Percentiles rank a stretch among this genome's conserved stretches.
phyloP scores from a whole-genome alignment of 1,284 basidiomycete genomes.

The Moniliella sp. region DNA sequence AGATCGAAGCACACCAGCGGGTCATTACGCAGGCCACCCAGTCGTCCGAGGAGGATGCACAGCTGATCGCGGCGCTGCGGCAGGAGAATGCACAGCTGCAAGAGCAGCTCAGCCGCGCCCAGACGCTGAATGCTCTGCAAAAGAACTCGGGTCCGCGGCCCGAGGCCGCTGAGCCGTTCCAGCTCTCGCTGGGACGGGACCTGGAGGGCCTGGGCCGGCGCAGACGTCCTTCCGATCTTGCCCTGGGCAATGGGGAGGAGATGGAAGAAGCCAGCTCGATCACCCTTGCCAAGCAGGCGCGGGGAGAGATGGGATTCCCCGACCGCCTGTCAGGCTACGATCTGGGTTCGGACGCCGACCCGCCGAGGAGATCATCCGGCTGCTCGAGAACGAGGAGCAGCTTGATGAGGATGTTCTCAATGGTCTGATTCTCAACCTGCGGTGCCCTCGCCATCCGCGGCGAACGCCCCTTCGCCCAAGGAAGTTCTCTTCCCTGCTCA shows the following conservation, averaged over 20 bases:
- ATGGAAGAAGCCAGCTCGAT: slow-evolving; percentile 56
- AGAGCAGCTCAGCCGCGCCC: slow-evolving; percentile 82
- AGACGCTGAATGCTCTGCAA: slow-evolving; percentile 40
- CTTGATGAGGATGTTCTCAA: slow-evolving; percentile 84
- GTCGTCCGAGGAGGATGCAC: slow-evolving; percentile 49
- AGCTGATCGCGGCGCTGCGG: slow-evolving; percentile 67
- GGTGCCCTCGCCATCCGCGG: slow-evolving; percentile 71
- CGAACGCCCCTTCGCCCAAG: slow-evolving; percentile 81
- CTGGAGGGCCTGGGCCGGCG: slow-evolving; percentile 56
- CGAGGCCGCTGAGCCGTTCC: slow-evolving; percentile 19
- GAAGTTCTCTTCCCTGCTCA: slow-evolving; percentile 99
- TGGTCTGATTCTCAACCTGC: slow-evolving; percentile 69
- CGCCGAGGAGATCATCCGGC: slow-evolving; percentile 81
- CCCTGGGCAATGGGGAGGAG: slow-evolving; percentile 47
- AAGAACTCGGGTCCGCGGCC: slow-evolving; percentile 28
- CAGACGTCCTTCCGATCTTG: too few species aligned
- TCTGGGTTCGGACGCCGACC: slow-evolving; percentile 41
- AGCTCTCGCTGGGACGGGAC: slow-evolving; percentile 45
- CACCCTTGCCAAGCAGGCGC: slow-evolving; percentile 50
- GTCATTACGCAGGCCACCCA: slow-evolving; percentile 20
- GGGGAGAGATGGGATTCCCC: slow-evolving; percentile 16
- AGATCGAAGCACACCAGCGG: slow-evolving; percentile 51
- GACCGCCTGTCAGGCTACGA: slow-evolving; percentile 12
- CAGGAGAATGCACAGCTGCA: slow-evolving; percentile 71
- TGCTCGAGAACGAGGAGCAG: slow-evolving; percentile 73